phyloP scores from a whole-genome alignment of 2,329 filamentous ascomycete genomes.

The Epichloe sylvatica region DNA sequence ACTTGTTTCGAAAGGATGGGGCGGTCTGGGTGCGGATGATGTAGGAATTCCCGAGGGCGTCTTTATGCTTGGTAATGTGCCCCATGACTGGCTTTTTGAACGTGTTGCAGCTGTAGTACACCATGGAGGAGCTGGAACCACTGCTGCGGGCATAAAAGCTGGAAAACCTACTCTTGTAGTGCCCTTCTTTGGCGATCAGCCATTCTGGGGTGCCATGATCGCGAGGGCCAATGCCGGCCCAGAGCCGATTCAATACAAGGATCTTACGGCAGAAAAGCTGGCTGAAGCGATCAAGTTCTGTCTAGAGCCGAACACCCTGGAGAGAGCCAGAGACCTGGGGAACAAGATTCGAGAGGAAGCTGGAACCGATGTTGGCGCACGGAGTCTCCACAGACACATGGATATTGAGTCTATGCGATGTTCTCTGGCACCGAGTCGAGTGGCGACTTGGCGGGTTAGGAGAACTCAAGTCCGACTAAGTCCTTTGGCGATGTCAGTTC shows the following conservation, averaged over 20 bases:
- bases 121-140: conserved; percentile 79
- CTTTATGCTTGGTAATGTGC: conserved; percentile 72
- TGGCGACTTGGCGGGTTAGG: conserved; percentile 63
- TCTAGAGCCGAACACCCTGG: conserved; percentile 43
- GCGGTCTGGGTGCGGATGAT: conserved; percentile 62
- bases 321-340: conserved; percentile 44
- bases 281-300: conserved; percentile 49
- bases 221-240: conserved; percentile 59
- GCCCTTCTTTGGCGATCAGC: conserved; percentile 77
- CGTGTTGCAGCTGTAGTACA: conserved; percentile 72
- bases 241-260: conserved; percentile 52
- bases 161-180: conserved; percentile 72
- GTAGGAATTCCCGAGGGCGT: conserved; percentile 59
- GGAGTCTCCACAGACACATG: conserved; percentile 59
- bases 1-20: conserved; percentile 79
- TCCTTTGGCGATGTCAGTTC: conserved; percentile 54
- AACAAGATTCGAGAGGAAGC: conserved; percentile 52
- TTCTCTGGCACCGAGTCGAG: conserved; percentile 49
- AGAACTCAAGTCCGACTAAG: conserved; percentile 54
- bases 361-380: conserved; percentile 48
- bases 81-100: conserved; percentile 82
- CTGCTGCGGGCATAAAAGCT: conserved; percentile 68
- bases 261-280: conserved; percentile 51
- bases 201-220: conserved; percentile 72
- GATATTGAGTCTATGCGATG: conserved; percentile 55